Evolutionary conservation across 2,329 filamentous ascomycete species (phyloP).

Genomic region (Zymoseptoria crescenta): DNA sequence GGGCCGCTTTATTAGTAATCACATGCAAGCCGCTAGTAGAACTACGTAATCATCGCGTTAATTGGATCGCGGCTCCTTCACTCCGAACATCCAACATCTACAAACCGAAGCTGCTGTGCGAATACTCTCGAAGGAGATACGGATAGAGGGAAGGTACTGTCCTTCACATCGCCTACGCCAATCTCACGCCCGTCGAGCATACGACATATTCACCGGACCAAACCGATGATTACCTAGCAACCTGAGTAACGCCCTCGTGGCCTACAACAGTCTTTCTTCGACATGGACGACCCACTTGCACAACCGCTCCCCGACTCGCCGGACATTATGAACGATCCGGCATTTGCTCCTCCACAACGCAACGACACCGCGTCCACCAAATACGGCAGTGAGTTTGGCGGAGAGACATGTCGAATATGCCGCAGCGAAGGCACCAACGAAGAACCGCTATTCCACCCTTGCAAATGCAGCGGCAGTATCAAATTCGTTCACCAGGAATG

Average conservation of each 20-base stretch:
- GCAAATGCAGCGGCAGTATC: constrained; percentile 98
- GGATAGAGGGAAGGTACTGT: not conserved
- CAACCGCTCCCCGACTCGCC: constrained; percentile 24
- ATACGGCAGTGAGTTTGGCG: constrained; percentile 38
- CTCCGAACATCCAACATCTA: not conserved
- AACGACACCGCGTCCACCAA: constrained; percentile 20
- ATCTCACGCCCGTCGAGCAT: not conserved
- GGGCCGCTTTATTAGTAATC: too few relatives aligned
- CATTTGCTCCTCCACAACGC: constrained; percentile 29
- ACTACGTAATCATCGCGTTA: too few relatives aligned
- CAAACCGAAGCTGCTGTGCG: not conserved
- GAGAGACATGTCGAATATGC: constrained; percentile 95
- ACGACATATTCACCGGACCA: not conserved
- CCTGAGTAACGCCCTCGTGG: constrained; percentile 4
- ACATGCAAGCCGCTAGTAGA: too few relatives aligned
- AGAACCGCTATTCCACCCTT: constrained; percentile 91
- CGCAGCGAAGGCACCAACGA: constrained; percentile 73
- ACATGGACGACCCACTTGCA: constrained; percentile 12
- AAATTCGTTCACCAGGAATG: constrained; percentile 98
- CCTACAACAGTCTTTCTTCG: constrained; percentile 2
- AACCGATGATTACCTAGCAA: constrained; percentile 6
- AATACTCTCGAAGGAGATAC: not conserved
- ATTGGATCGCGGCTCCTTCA: too few relatives aligned
- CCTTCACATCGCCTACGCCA: not conserved
- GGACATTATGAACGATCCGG: constrained; percentile 52